A percentile compares a stretch with the other conserved stretches of the same genome.
Evolutionary conservation across 2,329 filamentous ascomycete species (phyloP).

Genomic region (Cladobotryum protrusum): DNA sequence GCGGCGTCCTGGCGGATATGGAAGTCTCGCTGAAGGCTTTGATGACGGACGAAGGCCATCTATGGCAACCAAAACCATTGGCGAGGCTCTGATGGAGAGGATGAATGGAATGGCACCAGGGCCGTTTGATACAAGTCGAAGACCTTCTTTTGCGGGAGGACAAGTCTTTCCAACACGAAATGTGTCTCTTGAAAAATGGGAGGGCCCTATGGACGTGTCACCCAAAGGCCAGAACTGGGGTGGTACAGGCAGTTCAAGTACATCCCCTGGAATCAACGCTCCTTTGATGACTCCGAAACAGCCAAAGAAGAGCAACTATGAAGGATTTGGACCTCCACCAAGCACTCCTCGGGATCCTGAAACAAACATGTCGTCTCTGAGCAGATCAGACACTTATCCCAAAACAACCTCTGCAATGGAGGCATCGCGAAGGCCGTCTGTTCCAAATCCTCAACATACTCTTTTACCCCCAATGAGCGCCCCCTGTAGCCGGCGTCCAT

Average conservation of each 20-base stretch:
- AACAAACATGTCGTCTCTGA: slow-evolving; percentile 32
- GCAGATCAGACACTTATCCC: slow-evolving; percentile 50
- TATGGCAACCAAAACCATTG: slow-evolving; percentile 5
- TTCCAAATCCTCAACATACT: slow-evolving; percentile 38
- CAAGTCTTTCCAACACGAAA: slow-evolving; percentile 25
- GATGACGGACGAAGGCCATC: background rate
- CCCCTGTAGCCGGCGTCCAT: slow-evolving; percentile 25
- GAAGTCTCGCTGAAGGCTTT: slow-evolving; percentile 32
- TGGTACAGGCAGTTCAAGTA: slow-evolving; percentile 14
- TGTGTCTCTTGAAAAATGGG: slow-evolving; percentile 21
- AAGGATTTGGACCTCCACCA: slow-evolving; percentile 48
- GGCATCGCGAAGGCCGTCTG: slow-evolving; percentile 40
- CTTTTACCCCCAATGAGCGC: slow-evolving; percentile 14
- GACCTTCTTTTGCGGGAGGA: slow-evolving; percentile 26
- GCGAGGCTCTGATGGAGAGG: slow-evolving; percentile 45
- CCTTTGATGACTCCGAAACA: slow-evolving; percentile 31
- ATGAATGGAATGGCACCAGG: slow-evolving; percentile 62
- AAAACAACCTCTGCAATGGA: slow-evolving; percentile 32
- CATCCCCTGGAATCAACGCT: slow-evolving; percentile 19
- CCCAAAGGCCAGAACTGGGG: slow-evolving; percentile 7
- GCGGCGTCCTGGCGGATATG: slow-evolving; percentile 43
- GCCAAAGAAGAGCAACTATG: slow-evolving; percentile 49
- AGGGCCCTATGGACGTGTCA: slow-evolving; percentile 4
- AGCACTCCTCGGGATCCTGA: slow-evolving; percentile 32
- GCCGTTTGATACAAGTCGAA: slow-evolving; percentile 51